These are phyloP conservation scores for Filosporella fistucella DNA, from an alignment of 495 filamentous ascomycete species.

Conservation along the genomic window DNA sequence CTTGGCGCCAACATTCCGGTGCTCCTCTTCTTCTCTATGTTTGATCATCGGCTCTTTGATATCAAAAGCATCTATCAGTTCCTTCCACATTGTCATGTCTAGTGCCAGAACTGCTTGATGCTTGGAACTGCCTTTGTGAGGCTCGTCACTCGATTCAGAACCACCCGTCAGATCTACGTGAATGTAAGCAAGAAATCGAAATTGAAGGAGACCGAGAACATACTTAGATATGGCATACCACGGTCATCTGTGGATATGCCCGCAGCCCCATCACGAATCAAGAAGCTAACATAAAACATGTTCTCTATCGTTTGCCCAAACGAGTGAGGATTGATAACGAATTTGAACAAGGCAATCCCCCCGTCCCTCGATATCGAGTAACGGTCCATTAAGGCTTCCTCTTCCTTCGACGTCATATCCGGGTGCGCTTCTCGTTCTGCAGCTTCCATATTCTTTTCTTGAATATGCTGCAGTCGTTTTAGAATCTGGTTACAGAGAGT, in stretches of 20 bases:
- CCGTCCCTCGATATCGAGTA: constrained; percentile 56
- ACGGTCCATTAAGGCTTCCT: constrained; percentile 42
- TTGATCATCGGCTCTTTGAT: constrained; percentile 78
- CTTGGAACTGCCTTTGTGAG: constrained; percentile 41
- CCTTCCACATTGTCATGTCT: constrained; percentile 76
- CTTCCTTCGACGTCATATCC: constrained; percentile 28
- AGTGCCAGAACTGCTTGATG: constrained; percentile 83
- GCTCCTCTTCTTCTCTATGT: constrained; percentile 62
- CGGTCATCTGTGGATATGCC: constrained; percentile 60
- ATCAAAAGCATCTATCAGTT: constrained; percentile 66
- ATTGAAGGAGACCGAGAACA: constrained; percentile 3
- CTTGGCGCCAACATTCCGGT: constrained; percentile 46
- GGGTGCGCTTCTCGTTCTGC: constrained; percentile 36
- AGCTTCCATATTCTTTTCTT: constrained; percentile 33
- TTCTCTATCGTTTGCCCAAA: constrained; percentile 98
- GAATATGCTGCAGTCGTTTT: constrained; percentile 34
- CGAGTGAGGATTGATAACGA: constrained; percentile 80
- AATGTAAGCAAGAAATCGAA: not conserved
- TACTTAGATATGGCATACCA: constrained; percentile 69
- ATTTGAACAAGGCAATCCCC: constrained; percentile 71
- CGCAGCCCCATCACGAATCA: constrained; percentile 80
- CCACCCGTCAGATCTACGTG: constrained; percentile 10
- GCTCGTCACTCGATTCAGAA: constrained; percentile 23
- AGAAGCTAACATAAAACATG: constrained; percentile 92
- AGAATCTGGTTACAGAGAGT: constrained; percentile 62